Evolutionary conservation across 495 filamentous ascomycete genomes (phyloP), one percentile per base, ranked within the genome.

Genomic region (Xylaria grammica): DNA sequence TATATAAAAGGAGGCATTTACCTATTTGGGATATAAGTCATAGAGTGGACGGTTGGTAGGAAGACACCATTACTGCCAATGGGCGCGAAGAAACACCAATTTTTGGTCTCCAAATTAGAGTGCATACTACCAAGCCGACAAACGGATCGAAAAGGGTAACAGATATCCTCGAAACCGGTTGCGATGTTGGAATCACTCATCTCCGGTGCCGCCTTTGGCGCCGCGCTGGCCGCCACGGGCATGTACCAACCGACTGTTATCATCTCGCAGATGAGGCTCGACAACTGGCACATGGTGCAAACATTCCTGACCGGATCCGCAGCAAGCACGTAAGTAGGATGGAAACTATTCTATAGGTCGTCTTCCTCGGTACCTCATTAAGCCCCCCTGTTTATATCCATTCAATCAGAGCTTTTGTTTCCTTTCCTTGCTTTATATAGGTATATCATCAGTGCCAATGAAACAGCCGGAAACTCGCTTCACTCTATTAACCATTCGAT

Each of bases 201-300:
- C 17, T 68, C 81, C 2, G 85, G 85, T 11, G 79, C 75, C 20
- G 68, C 77, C 64, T 86, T 88, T 63, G 86, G 86, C 32, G 81
- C 80, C 9, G 84, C 84, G 58, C 71, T 87, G 19, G 77, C 83
- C 24, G 77, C 79, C 20, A 74, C 84, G 10, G 82, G 82, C 20
- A 81, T 88, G 53, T 82, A 81, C 66, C 74, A 77, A 54, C 85
- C 86, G 7, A 66, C 76, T 15, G 75, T 82, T 64, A 86, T 88
- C 65, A 60, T 84, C 52, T 70, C 69, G 0, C 85, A 88, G 69
- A 79, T 88, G 75, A 72, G 69, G 26, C 75, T 87, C 8, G 65
- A 74, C 38, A 80, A 84, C 74, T 86, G 82, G 70, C 81, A 84
- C 60, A 87, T 88, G 86, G 69, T 86, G 30, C 78, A 85, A 66